Base-by-base conservation (phyloP, 2,329 filamentous ascomycete species). In the Neospermospora avenae region DNA sequence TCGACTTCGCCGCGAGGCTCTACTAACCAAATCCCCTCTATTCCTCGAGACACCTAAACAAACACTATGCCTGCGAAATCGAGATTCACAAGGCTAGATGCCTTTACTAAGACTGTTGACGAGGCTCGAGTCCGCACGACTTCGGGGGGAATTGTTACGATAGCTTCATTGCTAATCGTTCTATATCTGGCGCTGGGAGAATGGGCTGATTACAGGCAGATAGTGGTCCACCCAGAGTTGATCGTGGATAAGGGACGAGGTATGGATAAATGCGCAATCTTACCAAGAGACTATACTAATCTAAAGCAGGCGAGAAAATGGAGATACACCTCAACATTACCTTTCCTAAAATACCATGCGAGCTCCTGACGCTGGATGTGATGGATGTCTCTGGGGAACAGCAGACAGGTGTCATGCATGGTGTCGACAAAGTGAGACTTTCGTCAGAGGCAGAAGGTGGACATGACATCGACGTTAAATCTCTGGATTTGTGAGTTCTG, bases 321-420 rank as follows among this genome's bases (percentile, higher is more conserved):
- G 95, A 98, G 75, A 99, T 99, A 67, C 92, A 96, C 75, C 84
- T 99, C 76, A 99, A 99, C 79, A 87, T 99, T 62, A 95, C 91
- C 49, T 99, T 99, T 74, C 95, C 95, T 10, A 87, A 87, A 64
- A 84, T 99, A 68, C 95, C 95, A 10, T 99, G 95, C 78, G 93
- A 98, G 76, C 85, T 99, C 55, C 81, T 98, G 67, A 97, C 95
- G 13, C 87, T 99, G 69, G 95, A 99, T 74, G 93, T 99, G 59
- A 99, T 99, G 95, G 95, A 99, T 77, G 93, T 98, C 25, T 96
- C 92, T 22, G 95, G 95, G 65, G 95, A 99, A 76, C 89, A 97
- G 72, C 95, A 99, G 75, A 90, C 93, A 69, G 95, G 93, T 55
- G 90, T 99, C 60, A 87, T 91, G 74, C 92, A 97, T 72, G 95